These are phyloP conservation scores for Solanum microdontum DNA, from an alignment of 257 asterid genomes.

Conservation along the genomic window DNA sequence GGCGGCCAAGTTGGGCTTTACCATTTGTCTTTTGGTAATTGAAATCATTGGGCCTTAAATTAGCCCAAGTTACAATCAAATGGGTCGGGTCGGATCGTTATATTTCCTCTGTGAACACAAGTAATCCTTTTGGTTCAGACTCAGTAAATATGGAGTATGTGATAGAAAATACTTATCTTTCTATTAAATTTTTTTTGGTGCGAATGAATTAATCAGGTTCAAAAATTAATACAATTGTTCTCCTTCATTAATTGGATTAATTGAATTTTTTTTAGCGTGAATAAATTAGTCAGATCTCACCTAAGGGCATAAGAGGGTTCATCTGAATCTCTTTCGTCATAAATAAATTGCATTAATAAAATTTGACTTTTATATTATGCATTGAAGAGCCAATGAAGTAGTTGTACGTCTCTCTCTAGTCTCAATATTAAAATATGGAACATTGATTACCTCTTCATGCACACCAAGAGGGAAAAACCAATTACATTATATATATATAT, in stretches of 20 bases:
- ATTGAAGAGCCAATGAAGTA: background rate
- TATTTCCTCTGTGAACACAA: background rate
- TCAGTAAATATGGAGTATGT: background rate
- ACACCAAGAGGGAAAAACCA: background rate
- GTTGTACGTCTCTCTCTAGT: background rate
- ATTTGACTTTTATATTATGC: background rate
- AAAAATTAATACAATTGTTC: background rate
- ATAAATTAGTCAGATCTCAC: too few species aligned
- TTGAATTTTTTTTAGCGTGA: background rate
- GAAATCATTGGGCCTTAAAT: background rate
- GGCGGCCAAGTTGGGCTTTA: background rate
- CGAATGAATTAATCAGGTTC: background rate
- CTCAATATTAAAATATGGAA: background rate
- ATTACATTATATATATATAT: background rate
- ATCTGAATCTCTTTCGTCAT: background rate
- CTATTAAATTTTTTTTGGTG: background rate
- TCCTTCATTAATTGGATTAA: background rate
- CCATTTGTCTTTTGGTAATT: background rate
- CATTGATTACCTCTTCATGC: conserved; percentile 15
- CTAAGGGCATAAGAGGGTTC: background rate
- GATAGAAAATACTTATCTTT: background rate
- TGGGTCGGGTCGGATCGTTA: background rate
- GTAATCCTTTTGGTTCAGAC: background rate
- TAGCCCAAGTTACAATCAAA: background rate
- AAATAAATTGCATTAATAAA: background rate